These are phyloP conservation scores for Apiospora saccharicola DNA, from an alignment of 2,329 filamentous ascomycete species.

Conservation along the genomic window DNA sequence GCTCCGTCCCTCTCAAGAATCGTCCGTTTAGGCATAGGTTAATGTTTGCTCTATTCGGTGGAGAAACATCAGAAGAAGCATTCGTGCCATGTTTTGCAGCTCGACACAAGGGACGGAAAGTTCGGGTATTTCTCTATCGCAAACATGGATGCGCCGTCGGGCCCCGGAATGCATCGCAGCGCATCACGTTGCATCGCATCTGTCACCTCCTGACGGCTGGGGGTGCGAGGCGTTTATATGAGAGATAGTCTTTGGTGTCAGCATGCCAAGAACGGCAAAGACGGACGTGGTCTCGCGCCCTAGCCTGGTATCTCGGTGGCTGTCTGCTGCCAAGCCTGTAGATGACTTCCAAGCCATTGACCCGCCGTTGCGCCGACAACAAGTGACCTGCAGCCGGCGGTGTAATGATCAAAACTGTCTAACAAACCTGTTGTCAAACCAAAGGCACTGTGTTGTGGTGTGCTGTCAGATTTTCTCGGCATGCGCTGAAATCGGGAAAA, in stretches of 20 bases:
- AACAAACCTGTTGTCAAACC: neutral
- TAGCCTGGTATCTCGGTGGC: neutral
- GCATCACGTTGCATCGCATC: neutral
- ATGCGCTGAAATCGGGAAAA: conserved; percentile 2
- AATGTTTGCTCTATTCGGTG: conserved; percentile 7
- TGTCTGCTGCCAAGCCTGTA: neutral
- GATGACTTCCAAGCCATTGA: neutral
- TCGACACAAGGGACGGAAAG: neutral
- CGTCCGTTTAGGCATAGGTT: neutral
- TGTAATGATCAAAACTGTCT: too few relatives aligned
- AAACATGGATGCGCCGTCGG: conserved; percentile 5
- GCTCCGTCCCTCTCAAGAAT: neutral
- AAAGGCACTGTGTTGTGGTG: neutral
- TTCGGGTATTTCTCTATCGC: neutral
- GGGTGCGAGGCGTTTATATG: neutral
- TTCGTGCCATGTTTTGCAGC: neutral
- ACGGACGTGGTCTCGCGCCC: neutral
- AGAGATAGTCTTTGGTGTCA: neutral
- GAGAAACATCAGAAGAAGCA: neutral
- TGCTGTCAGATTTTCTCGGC: conserved; percentile 1
- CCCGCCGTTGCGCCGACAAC: conserved; percentile 3
- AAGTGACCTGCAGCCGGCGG: neutral
- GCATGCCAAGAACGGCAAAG: neutral
- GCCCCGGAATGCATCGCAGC: neutral
- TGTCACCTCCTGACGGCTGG: neutral